Base-by-base conservation (phyloP, 139 green algal genomes). In the Tetratostichococcus sp. region DNA sequence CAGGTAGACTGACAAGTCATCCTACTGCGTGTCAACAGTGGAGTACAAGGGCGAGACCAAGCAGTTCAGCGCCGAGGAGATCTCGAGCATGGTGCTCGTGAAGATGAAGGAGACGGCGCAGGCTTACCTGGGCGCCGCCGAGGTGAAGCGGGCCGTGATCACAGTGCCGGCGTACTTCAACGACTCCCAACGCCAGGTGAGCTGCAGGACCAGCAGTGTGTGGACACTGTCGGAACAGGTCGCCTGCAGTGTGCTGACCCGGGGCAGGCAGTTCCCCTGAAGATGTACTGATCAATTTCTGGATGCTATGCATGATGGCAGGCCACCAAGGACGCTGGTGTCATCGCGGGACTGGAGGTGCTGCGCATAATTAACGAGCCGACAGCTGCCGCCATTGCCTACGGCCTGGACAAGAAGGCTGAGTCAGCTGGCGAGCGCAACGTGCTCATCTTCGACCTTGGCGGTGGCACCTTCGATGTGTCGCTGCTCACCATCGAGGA, bases 121-220 rank as follows among this genome's bases (percentile, higher is more conserved):
- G 83, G 83, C 88, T 22, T 96, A 86, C 74, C 72, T 95, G 39
- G 91, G 91, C 35, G 76, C 78, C 32, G 88, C 91, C 71, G 80
- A 89, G 39, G 87, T 98, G 31, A 97, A 96, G 85, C 90, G 95
- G 77, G 95, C 94, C 19, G 95, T 99, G 14, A 82, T 99, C 73
- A 99, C 94, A 4, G 95, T 98, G 50, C 95, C 95, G 30, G 93
- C 95, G 39, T 99, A 99, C 87, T 99, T 99, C 91, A 99, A 99
- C 74, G 95, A 98, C 79, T 93, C 86, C 28, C 95, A 99, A 88
- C 86, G 95, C 39, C 95, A 99, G 88, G 79, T 79, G 22, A 14
- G 6, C 6, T 50, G 39, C 6, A 21, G 6, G 39, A n/a, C n/a
- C n/a, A n/a, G n/a, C n/a, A n/a, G n/a, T n/a, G n/a, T n/a, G n/a